These are phyloP conservation scores for Fomitopsis schrenkii DNA, from an alignment of 1,284 basidiomycete species.

Conservation along the genomic window DNA sequence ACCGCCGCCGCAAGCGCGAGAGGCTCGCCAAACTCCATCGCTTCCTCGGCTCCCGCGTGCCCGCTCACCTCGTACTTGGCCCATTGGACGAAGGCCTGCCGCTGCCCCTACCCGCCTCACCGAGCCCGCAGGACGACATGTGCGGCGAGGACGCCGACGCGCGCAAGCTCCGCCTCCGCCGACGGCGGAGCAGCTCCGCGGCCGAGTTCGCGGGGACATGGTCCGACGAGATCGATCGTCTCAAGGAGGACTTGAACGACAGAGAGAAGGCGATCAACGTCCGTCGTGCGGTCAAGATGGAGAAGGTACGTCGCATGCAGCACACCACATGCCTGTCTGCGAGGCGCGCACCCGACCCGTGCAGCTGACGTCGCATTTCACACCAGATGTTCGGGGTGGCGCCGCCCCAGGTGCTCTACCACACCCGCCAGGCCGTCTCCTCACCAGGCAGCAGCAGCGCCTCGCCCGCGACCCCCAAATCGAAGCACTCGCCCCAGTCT, in stretches of 20 bases:
- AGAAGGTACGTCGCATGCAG: constrained; percentile 50
- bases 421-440: constrained; percentile 44
- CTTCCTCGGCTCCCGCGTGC: constrained; percentile 74
- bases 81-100: constrained; percentile 34
- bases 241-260: constrained; percentile 63
- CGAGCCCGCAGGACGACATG: constrained; percentile 13
- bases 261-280: constrained; percentile 76
- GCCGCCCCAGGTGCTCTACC: constrained; percentile 72
- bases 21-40: constrained; percentile 76
- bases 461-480: constrained; percentile 2
- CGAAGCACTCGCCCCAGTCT: neutral
- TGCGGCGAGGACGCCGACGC: constrained; percentile 19
- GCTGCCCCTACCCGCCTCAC: constrained; percentile 35
- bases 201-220: constrained; percentile 40
- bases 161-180: constrained; percentile 39
- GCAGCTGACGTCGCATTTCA: neutral
- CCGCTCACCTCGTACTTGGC: constrained; percentile 62
- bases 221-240: constrained; percentile 54
- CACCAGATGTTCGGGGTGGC: constrained; percentile 71
- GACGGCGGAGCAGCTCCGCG: constrained; percentile 54
- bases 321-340: neutral
- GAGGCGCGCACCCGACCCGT: neutral
- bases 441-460: constrained; percentile 27
- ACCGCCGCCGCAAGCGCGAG: constrained; percentile 63
- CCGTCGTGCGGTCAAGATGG: constrained; percentile 76